Base-by-base conservation (phyloP, 1,284 basidiomycete species). In the Fomitopsis schrenkii region DNA sequence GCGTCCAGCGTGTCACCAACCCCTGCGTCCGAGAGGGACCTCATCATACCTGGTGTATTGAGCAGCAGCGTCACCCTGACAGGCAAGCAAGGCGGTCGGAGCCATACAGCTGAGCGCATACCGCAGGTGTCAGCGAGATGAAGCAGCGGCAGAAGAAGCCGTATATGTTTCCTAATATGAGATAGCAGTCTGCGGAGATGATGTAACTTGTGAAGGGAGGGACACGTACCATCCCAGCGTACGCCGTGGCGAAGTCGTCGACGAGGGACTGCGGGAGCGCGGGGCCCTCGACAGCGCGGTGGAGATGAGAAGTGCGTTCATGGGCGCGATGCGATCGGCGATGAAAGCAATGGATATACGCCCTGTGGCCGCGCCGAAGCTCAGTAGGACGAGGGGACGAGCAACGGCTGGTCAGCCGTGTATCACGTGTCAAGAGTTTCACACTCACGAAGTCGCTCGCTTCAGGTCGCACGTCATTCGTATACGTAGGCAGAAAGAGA, bases 71-170 rank as follows among this genome's bases (percentile, higher is more conserved):
- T 50, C 12, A 72, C 55, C 19, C 68, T 1, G 69, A 68, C 19
- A 70, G 63, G 28, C 67, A 68, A 7, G 68, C 66, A 22, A 70
- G 63, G 14, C 65, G 61, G 26, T 64, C 64, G 4, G 65, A 57
- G 45, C 68, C 68, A 55, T 68, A 71, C 9, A 69, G 28, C 19
- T 64, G 63, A 3, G 67, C 68, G 15, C 62, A 66, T 26, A 71
- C 68, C 5, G 70, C 66, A 36, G 70, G 66, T 22, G 65, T 58
- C 55, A 68, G 62, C n/a, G 68, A 70, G 30, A 70, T 63, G 60
- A 69, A 69, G 57, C 68, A 68, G 5, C 67, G 66, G 55, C 68
- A 68, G 58, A 70, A 65, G 60, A 69, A 67, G 10, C 69, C 70
- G 59, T 71, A 71, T 38, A 69, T 40, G 44, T 70, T 62, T 6